phyloP scores from a whole-genome alignment of 129 eudicot genomes.

The Tanacetum coccineum region DNA sequence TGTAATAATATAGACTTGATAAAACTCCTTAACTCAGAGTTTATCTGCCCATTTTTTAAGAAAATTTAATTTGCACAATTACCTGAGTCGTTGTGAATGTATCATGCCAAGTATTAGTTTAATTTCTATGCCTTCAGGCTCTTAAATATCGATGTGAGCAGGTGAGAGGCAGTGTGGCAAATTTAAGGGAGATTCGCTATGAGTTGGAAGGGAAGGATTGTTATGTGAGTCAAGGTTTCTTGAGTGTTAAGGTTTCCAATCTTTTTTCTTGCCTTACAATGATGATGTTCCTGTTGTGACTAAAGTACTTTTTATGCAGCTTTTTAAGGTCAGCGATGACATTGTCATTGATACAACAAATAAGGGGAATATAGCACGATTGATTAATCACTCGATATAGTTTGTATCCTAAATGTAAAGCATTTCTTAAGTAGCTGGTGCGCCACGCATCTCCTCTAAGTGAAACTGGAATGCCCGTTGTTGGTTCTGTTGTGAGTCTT shows the following conservation, averaged over 20 bases:
- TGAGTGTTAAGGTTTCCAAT: background rate
- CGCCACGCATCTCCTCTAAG: too few species aligned
- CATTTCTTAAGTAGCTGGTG: too few species aligned
- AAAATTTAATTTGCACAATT: too few species aligned
- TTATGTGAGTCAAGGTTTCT: slow-evolving; percentile 48
- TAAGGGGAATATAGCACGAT: slow-evolving; percentile 81
- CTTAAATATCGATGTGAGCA: slow-evolving; percentile 39
- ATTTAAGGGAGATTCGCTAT: slow-evolving; percentile 47
- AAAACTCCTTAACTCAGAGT: too few species aligned
- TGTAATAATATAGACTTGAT: too few species aligned
- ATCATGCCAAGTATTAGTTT: too few species aligned
- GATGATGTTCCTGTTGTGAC: background rate
- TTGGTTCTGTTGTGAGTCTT: background rate
- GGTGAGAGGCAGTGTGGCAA: slow-evolving; percentile 46
- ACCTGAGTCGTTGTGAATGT: too few species aligned
- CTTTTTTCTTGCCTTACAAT: background rate
- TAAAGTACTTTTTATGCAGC: slow-evolving; percentile 46
- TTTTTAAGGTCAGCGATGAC: slow-evolving; percentile 85
- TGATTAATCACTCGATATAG: slow-evolving; percentile 88
- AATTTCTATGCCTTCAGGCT: slow-evolving; percentile 16
- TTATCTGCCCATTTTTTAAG: too few species aligned
- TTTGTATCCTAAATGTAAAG: background rate
- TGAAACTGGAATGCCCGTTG: too few species aligned
- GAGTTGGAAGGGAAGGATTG: slow-evolving; percentile 51
- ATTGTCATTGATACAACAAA: slow-evolving; percentile 77